Evolutionary conservation across 345 rosid genomes (phyloP).

Genomic region (Populus nigra): DNA sequence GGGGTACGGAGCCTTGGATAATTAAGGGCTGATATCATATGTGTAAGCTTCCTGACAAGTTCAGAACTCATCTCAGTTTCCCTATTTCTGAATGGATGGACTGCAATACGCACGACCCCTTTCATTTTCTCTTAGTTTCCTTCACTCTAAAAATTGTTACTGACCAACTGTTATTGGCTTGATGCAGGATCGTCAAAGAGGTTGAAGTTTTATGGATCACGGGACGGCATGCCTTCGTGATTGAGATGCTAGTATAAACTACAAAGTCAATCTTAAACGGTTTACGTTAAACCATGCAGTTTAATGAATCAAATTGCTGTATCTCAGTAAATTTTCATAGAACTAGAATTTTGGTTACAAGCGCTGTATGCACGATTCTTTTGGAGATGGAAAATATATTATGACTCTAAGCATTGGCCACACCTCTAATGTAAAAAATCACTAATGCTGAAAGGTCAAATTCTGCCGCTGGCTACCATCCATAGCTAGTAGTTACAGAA

Average conservation of each 20-base stretch:
- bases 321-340: neutral
- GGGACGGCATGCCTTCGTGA: neutral
- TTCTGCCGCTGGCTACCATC: neutral
- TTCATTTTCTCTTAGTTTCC: neutral
- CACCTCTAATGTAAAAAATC: too few relatives aligned
- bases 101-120: conserved; percentile 30
- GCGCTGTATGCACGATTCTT: too few relatives aligned
- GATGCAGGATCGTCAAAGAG: conserved; percentile 1
- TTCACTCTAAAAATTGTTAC: neutral
- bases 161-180: neutral
- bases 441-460: too few relatives aligned
- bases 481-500: neutral
- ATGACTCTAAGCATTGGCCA: too few relatives aligned
- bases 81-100: conserved; percentile 41
- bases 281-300: neutral
- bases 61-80: conserved; percentile 34
- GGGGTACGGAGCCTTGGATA: neutral
- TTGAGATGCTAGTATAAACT: neutral
- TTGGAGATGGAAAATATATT: too few relatives aligned
- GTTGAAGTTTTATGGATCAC: neutral
- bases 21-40: neutral
- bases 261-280: neutral
- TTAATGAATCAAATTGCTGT: neutral
- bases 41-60: neutral
- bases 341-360: neutral